These are phyloP conservation scores for Rhizopus sp. DNA, from an alignment of 371 early-diverging fungal genomes.

Conservation along the genomic window DNA sequence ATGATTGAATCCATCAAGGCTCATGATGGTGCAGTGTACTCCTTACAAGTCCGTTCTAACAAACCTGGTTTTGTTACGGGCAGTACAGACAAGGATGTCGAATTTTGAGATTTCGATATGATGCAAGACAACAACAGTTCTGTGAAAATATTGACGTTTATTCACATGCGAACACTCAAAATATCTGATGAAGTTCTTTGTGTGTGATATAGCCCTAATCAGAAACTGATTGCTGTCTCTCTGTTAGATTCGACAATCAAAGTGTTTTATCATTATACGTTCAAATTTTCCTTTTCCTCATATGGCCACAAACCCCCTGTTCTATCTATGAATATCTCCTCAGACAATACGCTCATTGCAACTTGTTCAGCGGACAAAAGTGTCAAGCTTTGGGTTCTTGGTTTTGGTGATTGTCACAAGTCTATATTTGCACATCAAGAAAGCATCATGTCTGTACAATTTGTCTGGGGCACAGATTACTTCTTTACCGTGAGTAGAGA, in stretches of 20 bases:
- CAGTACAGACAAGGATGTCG: conserved; percentile 92
- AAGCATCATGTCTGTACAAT: conserved; percentile 82
- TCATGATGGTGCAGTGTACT: conserved; percentile 88
- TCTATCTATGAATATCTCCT: conserved; percentile 93
- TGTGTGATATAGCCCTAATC: conserved; percentile 83
- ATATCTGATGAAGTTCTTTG: conserved; percentile 93
- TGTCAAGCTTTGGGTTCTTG: conserved; percentile 96
- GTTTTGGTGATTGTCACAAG: conserved; percentile 98
- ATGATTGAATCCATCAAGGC: conserved; percentile 85
- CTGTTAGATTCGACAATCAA: conserved; percentile 94
- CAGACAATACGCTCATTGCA: conserved; percentile 85
- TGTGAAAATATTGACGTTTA: conserved; percentile 69
- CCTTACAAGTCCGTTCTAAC: conserved; percentile 86
- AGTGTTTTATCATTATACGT: conserved; percentile 92
- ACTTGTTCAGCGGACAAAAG: conserved; percentile 96
- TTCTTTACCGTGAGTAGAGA: conserved; percentile 92
- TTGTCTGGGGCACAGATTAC: conserved; percentile 93
- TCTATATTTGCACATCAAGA: conserved; percentile 94
- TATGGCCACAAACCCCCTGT: conserved; percentile 97
- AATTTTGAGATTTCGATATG: conserved; percentile 93
- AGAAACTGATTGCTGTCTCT: conserved; percentile 86
- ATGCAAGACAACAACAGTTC: conserved; percentile 34
- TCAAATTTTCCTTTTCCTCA: conserved; percentile 93
- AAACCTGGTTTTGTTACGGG: conserved; percentile 89
- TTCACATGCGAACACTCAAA: conserved; percentile 87